These are phyloP conservation scores for Mycosphaerella sp. DNA, from an alignment of 2,329 filamentous ascomycete genomes.

Conservation along the genomic window DNA sequence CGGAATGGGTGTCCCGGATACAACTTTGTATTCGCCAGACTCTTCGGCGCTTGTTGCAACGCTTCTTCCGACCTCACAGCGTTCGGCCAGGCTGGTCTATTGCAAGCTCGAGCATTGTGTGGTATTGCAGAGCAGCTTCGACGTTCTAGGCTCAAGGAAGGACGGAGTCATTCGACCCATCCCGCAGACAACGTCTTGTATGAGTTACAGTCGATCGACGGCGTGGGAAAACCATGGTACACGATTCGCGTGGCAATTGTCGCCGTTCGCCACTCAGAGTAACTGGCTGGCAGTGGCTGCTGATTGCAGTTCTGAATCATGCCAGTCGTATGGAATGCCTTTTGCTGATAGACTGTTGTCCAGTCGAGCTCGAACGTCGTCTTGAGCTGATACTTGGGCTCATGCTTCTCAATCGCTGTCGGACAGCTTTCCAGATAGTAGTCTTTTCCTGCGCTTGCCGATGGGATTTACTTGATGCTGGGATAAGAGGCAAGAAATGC, in stretches of 20 bases:
- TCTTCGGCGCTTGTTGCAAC: too few species aligned
- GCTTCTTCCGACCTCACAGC: not conserved
- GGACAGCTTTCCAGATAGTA: conserved; percentile 12
- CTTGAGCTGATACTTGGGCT: conserved; percentile 8
- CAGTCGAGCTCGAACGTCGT: conserved; percentile 1
- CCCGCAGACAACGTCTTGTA: too few species aligned
- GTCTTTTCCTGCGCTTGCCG: conserved; percentile 5
- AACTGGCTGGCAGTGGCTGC: too few species aligned
- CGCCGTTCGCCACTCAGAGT: too few species aligned
- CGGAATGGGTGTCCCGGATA: not conserved
- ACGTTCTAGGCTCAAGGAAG: too few species aligned
- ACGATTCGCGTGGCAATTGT: too few species aligned
- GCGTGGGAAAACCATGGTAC: too few species aligned
- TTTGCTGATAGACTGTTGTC: conserved; percentile 2
- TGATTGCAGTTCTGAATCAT: not conserved
- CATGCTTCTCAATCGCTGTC: conserved; percentile 9
- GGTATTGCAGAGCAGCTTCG: not conserved
- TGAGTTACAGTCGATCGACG: too few species aligned
- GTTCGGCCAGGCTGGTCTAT: not conserved
- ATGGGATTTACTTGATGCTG: conserved; percentile 1
- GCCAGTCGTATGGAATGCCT: conserved; percentile 3
- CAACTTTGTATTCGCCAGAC: too few species aligned
- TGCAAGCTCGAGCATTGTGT: not conserved
- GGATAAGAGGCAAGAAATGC: conserved; percentile 3
- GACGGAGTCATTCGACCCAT: too few species aligned